phyloP scores from a whole-genome alignment of 1,284 basidiomycete species.

The Cutaneotrichosporon sp. region DNA sequence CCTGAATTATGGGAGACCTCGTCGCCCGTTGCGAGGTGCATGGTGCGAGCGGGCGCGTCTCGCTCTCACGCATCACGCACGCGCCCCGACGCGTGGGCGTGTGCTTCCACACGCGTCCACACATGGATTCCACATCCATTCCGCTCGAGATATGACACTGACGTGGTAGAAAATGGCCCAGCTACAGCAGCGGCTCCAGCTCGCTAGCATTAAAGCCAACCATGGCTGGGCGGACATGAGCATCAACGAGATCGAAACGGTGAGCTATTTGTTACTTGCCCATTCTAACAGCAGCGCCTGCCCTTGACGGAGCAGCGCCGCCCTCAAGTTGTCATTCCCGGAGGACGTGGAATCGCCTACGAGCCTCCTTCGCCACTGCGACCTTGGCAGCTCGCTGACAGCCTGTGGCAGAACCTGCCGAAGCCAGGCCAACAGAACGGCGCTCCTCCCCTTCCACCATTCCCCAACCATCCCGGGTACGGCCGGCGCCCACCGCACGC shows the following conservation, averaged over 20 bases:
- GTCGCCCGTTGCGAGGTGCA: background rate
- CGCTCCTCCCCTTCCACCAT: background rate
- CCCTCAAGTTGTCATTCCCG: slow-evolving; percentile 22
- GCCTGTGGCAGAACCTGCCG: slow-evolving; percentile 49
- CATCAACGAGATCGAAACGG: slow-evolving; percentile 48
- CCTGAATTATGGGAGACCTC: background rate
- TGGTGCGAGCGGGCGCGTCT: background rate
- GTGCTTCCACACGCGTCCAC: background rate
- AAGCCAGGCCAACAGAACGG: slow-evolving; percentile 31
- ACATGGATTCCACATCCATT: background rate
- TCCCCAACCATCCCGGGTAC: slow-evolving; percentile 2
- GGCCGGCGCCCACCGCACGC: slow-evolving; percentile 16
- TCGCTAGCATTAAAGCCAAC: slow-evolving; percentile 49
- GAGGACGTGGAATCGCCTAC: slow-evolving; percentile 31
- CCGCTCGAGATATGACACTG: background rate
- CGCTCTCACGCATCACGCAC: slow-evolving; percentile 7
- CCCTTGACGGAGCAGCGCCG: slow-evolving; percentile 21
- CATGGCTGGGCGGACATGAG: slow-evolving; percentile 50
- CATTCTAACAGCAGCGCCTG: slow-evolving; percentile 18
- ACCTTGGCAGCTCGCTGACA: slow-evolving; percentile 49
- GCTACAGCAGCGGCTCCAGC: slow-evolving; percentile 48
- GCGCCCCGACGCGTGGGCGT: background rate
- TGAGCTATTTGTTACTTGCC: slow-evolving; percentile 20
- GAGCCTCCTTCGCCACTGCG: slow-evolving; percentile 47
- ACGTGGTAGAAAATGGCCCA: slow-evolving; percentile 42